Evolutionary conservation across 495 filamentous ascomycete species (phyloP), one percentile per base, ranked within the genome.

Genomic region (Physcia stellaris): DNA sequence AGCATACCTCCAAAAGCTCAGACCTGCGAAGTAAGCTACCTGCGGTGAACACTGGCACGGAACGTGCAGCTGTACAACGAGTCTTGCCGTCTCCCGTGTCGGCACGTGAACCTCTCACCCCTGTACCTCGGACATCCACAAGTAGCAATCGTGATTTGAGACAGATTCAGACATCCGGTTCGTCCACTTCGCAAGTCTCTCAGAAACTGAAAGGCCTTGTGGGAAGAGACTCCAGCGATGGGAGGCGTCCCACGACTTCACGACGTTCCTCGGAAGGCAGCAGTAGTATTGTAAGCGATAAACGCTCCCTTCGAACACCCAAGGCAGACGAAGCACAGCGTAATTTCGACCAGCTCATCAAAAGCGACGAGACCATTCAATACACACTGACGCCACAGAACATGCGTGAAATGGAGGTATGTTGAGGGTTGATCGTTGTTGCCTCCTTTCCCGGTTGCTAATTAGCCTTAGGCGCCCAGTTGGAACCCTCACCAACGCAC

Each of bases 351-450:
- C 73, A 87, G 46, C 66, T 95, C 24, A 90, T 98, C 41, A 77
- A 81, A 26, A 86, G 86, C 56, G 76, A 86, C 40, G 79, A 93
- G 53, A 95, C 90, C 2, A 79, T 98, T 32, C 86, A 88, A 56
- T 95, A 80, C 54, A 95, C 90, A 2, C 67, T 95, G 22, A 98
- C 90, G 1, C 88, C 90, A 1, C 78, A 83, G 51, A 84, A 67
- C 42, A 82, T 95, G 69, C 77, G 88, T 35, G 79, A 88, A 43
- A 81, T 87, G 46, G 80, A 87, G 52, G 82, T 84, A 63, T 63
- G 76, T 58, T n/a, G 10, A 43, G 4, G 18, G 3, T 6, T 2
- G 16, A 33, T 7, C 16, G 13, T 17, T 29, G 2, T 15, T 27
- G 12, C 9, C 4, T 7, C 10, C 7, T 0, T 34, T 28, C 26